phyloP scores from a whole-genome alignment of 2,329 filamentous ascomycete genomes.

The Monilinia fructigena region DNA sequence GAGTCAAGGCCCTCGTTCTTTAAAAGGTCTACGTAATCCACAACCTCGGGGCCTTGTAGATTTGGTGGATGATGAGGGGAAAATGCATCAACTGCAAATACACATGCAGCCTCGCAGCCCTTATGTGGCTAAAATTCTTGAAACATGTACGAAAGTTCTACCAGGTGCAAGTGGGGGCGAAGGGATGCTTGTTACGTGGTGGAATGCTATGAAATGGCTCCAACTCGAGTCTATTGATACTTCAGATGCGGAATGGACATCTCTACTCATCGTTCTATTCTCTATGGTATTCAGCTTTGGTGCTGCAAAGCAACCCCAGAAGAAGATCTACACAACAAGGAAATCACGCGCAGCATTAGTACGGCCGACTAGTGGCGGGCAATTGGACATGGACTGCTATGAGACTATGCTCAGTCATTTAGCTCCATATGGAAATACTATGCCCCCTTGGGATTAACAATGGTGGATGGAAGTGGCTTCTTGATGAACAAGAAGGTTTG shows the following conservation, averaged over 20 bases:
- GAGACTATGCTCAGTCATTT: constrained; percentile 49
- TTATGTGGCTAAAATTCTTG: constrained; percentile 61
- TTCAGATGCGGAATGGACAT: constrained; percentile 66
- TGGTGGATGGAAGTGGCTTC: constrained; percentile 68
- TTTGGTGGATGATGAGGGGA: constrained; percentile 60
- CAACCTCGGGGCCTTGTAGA: constrained; percentile 62
- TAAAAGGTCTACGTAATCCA: constrained; percentile 54
- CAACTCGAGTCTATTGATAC: constrained; percentile 48
- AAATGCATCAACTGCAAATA: constrained; percentile 65
- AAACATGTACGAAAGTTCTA: constrained; percentile 63
- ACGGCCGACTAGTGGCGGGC: constrained; percentile 50
- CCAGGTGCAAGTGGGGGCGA: constrained; percentile 57
- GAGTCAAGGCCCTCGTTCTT: constrained; percentile 42
- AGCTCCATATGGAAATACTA: constrained; percentile 35
- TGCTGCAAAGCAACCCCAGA: constrained; percentile 40
- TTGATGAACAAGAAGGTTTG: constrained; percentile 51
- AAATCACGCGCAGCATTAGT: constrained; percentile 45
- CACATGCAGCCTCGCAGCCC: constrained; percentile 63
- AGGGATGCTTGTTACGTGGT: constrained; percentile 67
- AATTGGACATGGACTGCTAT: constrained; percentile 45
- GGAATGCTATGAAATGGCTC: constrained; percentile 72
- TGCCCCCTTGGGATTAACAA: constrained; percentile 60
- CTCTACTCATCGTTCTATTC: constrained; percentile 62
- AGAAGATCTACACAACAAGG: constrained; percentile 41
- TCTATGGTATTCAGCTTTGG: constrained; percentile 62